Evolutionary conservation across 108 stramenopile species (phyloP), one percentile per base, ranked within the genome.

Genomic region (Epithemia pelagica): DNA sequence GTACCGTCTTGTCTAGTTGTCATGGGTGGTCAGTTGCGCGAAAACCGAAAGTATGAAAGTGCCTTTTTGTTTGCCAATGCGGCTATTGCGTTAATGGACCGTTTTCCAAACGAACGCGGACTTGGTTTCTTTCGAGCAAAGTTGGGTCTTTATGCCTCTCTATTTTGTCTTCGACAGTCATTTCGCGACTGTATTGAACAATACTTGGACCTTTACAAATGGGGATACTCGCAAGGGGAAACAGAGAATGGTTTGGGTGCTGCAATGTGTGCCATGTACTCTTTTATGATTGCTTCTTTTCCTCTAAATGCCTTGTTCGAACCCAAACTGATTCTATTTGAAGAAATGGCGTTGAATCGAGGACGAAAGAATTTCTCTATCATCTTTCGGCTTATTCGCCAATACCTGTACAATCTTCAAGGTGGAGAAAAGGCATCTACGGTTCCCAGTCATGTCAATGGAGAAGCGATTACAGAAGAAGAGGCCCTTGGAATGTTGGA

Each of bases 261-360:
- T 57, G 62, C 52, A 24, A 33, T 77, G 71, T 24, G 20, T 51
- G 51, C 59, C 25, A 54, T 65, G 24, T 28, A 60, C 22, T 10
- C 62, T 19, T 68, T 64, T 54, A 61, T 71, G 28, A 71, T 67
- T 1, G 33, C 64, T 52, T 65, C 65, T 7, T 26, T 72, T 18
- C 33, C 61, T 3, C 32, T 77, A 21, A 71, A 66, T 0, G 15
- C 71, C n/a, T 52, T 73, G 23, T 10, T 77, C 0, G 76, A 77
- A 52, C 51, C 72, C 0, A 72, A 73, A 51, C 56, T 77, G 27
- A 18, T 64, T 2, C 33, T 73, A 2, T 52, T 73, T 30, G 71
- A 77, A 24, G 67, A 77, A 32, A 61, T 70, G 30, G 54, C 61
- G 15, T 15, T 46, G 37, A 46, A 15, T 5, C 37, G 37, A 15